Base-by-base conservation (phyloP, 2,329 filamentous ascomycete species). In the Monilinia fructigena region DNA sequence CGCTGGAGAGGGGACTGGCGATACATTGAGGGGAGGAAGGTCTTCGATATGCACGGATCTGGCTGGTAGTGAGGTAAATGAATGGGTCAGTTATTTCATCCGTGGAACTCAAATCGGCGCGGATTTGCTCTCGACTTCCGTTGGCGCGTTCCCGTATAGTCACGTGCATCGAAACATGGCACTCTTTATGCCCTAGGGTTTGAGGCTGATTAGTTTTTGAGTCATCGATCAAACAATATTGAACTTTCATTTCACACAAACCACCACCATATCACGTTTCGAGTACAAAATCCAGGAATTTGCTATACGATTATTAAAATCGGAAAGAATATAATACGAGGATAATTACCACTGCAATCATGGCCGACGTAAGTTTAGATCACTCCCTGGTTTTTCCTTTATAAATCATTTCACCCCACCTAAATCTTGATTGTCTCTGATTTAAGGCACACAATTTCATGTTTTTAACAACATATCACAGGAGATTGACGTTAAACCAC, bases 401-500 rank as follows among this genome's bases (percentile, higher is more conserved):
- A 11, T 45, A 45, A 52, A 54, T 52, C 63, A 53, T 38, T 35
- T 26, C 63, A 65, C 55, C 63, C 63, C 63, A 65, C 63, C 63
- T 60, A 56, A 60, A 60, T 65, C 45, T 53, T 62, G 45, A 47
- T 83, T 35, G 56, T 55, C 35, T 53, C 48, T 42, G 5, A 20
- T 38, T 54, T 45, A 28, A 65, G 18, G 18, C 55, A 42, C 50
- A 67, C 59, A 61, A 69, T 62, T 53, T 56, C 55, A 35, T 55
- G 68, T 52, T 54, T 66, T 66, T 65, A 53, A 66, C 40, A 58
- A 40, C 42, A 53, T 52, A 50, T 59, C 53, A 64, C 62, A 76
- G 72, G 73, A 74, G 67, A 67, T 66, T 54, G 66, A 75, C 54
- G 71, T 73, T 26, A 93, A 91, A 79, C 87, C 89, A 76, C 90